Conservation (phyloP, 169 alveolate species). For the Amoebophrya sp. region DNA sequence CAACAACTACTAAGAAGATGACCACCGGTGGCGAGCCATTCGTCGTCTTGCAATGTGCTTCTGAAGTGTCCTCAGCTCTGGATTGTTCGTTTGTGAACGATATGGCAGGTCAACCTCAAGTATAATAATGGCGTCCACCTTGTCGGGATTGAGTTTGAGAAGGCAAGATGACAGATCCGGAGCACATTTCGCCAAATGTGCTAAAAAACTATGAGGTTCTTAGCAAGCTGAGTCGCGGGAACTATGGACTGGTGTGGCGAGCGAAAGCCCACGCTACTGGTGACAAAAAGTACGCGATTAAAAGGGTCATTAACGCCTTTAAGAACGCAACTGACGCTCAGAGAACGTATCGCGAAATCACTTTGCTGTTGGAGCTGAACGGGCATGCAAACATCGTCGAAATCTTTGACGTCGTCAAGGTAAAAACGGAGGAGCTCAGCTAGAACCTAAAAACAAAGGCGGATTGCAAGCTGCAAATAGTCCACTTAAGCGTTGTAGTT, state of each 20-base stretch:
- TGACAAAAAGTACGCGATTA: conserved; percentile 56
- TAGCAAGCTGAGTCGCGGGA: background rate
- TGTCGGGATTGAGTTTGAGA: no score
- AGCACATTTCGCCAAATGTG: background rate
- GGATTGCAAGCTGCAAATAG: no score
- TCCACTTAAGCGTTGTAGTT: no score
- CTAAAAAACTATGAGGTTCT: background rate
- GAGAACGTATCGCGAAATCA: conserved; percentile 78
- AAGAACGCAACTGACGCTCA: conserved; percentile 79
- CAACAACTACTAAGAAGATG: no score
- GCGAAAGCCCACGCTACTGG: background rate
- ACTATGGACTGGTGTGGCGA: background rate
- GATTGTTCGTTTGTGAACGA: no score
- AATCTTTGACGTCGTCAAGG: background rate
- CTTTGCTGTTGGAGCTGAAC: conserved; percentile 52
- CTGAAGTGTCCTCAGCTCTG: no score
- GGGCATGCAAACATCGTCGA: background rate
- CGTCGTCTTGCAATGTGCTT: no score
- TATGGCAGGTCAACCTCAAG: no score
- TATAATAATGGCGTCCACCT: no score
- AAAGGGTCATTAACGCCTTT: conserved; percentile 74
- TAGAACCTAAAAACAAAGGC: no score
- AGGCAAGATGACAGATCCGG: background rate
- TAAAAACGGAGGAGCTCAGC: no score
- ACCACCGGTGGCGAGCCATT: no score